Conservation (phyloP, 805 yeast species). For the Zygosaccharomyces rouxii region DNA sequence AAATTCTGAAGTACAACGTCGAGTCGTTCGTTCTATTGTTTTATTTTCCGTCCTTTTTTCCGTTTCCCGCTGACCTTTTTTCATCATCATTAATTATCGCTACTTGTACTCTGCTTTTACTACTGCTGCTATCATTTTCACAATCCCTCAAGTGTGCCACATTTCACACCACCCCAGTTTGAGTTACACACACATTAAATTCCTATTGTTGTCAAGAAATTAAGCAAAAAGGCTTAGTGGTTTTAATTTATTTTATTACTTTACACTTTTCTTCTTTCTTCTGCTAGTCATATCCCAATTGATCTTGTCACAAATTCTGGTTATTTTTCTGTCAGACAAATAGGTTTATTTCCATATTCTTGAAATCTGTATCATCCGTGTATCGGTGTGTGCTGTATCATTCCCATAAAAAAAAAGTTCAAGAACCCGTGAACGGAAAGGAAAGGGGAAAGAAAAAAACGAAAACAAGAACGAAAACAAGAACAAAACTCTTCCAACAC, state of each 20-base stretch:
- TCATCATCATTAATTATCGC: not conserved
- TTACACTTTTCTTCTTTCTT: not conserved
- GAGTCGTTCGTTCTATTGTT: not conserved
- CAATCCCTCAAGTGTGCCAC: no score
- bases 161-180: no score
- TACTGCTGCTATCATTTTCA: not conserved
- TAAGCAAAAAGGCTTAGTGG: no score
- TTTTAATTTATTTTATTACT: no score
- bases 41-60: not conserved
- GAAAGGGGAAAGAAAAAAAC: conserved; percentile 2
- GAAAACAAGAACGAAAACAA: conserved; percentile 5
- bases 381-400: conserved; percentile 1
- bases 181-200: no score
- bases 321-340: not conserved
- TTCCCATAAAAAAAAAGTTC: conserved; percentile 1
- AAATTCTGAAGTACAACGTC: not conserved
- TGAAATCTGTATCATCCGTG: not conserved
- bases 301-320: not conserved
- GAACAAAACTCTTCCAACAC: conserved; percentile 3
- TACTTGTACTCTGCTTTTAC: not conserved
- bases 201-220: no score
- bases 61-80: not conserved
- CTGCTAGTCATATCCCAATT: not conserved
- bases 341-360: not conserved
- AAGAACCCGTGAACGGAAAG: conserved; percentile 7